Percentiles rank a stretch among this genome's conserved stretches.
Conservation (phyloP, 495 filamentous ascomycete species). For the Ascobolus immersus region DNA sequence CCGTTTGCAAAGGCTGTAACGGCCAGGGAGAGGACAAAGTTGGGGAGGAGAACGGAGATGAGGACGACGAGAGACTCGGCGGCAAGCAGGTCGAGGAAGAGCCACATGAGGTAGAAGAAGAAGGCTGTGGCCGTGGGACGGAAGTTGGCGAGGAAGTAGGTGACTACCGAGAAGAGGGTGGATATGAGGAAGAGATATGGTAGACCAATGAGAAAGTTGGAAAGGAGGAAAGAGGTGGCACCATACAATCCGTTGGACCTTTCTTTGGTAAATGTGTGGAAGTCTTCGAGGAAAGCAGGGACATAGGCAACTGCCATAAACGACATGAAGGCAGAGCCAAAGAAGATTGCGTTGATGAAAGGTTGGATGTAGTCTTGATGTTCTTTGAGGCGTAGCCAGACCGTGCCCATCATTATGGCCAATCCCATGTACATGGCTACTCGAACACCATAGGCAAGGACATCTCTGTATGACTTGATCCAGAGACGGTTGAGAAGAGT, state of each 20-base stretch:
- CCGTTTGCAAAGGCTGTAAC: constrained; percentile 61
- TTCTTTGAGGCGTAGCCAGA: constrained; percentile 44
- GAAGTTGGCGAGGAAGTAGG: constrained; percentile 63
- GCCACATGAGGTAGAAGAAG: constrained; percentile 62
- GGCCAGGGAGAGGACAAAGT: constrained; percentile 52
- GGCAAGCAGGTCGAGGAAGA: constrained; percentile 60
- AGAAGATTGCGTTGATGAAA: constrained; percentile 60
- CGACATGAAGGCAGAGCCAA: constrained; percentile 63
- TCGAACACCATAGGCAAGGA: constrained; percentile 57
- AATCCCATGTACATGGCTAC: constrained; percentile 63
- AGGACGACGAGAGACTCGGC: constrained; percentile 61
- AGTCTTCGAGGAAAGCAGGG: constrained; percentile 59
- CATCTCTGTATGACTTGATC: constrained; percentile 58
- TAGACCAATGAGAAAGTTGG: constrained; percentile 59
- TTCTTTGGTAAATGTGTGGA: constrained; percentile 46
- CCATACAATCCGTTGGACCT: constrained; percentile 61
- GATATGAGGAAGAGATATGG: constrained; percentile 57
- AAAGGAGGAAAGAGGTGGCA: constrained; percentile 38
- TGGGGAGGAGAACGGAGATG: constrained; percentile 42
- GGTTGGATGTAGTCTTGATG: constrained; percentile 45
- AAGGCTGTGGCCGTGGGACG: constrained; percentile 36
- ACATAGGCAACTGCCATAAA: constrained; percentile 80
- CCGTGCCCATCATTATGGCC: constrained; percentile 70
- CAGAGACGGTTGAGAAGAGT: constrained; percentile 44
- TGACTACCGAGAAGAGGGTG: constrained; percentile 43